Conservation (phyloP, 2,329 filamentous ascomycete species). For the Diplocarpon mali region DNA sequence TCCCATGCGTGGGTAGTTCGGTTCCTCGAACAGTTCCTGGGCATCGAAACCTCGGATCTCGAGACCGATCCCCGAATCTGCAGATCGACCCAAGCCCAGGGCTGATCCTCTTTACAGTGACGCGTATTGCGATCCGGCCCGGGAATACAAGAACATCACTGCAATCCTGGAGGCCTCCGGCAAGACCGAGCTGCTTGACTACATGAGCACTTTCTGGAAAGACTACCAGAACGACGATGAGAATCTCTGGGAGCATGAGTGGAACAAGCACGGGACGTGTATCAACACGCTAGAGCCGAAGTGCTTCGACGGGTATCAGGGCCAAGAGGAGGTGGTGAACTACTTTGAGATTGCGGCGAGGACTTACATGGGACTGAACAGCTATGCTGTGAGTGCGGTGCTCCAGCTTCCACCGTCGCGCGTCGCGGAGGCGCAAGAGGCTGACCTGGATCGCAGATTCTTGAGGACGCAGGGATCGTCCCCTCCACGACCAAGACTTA, state of each 20-base stretch:
- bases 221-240: conserved; percentile 27
- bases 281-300: conserved; percentile 55
- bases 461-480: conserved; percentile 49
- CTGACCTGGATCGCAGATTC: conserved; percentile 29
- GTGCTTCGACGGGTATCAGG: conserved; percentile 51
- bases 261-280: conserved; percentile 65
- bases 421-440: no score
- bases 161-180: conserved; percentile 45
- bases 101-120: conserved; percentile 28
- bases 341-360: conserved; percentile 57
- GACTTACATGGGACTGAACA: conserved; percentile 55
- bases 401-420: no score
- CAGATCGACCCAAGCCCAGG: no score
- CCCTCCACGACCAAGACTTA: conserved; percentile 35
- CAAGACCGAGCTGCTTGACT: conserved; percentile 44
- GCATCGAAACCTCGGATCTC: no score
- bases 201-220: conserved; percentile 59
- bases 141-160: conserved; percentile 54
- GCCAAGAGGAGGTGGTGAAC: conserved; percentile 54
- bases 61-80: no score
- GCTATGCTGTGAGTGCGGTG: conserved; percentile 39
- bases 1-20: no score
- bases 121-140: conserved; percentile 48
- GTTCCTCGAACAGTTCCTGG: no score
- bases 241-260: conserved; percentile 64